These are phyloP conservation scores for Penicillium palitans DNA, from an alignment of 2,329 filamentous ascomycete species.

Conservation along the genomic window DNA sequence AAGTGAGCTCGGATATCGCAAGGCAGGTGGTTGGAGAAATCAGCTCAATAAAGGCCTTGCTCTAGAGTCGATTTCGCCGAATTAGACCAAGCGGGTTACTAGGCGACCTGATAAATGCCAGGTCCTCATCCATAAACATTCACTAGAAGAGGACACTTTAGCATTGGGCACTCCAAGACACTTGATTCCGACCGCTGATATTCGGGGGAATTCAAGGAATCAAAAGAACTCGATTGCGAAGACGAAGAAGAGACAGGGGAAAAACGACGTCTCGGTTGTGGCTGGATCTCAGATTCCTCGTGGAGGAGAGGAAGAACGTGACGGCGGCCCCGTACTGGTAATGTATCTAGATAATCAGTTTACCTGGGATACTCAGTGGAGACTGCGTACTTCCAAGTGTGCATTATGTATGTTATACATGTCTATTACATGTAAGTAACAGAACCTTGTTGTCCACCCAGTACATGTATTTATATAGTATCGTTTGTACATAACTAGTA, in stretches of 20 bases:
- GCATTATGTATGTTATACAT: not conserved
- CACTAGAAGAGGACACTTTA: not conserved
- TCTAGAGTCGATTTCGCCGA: conserved; percentile 1
- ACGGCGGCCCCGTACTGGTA: conserved; percentile 1
- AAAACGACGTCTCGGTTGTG: conserved; percentile 17
- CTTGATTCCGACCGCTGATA: not conserved
- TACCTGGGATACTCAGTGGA: not conserved
- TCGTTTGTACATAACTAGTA: too few species aligned
- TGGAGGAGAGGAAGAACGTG: conserved; percentile 27
- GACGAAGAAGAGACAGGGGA: not conserved
- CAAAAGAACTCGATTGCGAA: not conserved
- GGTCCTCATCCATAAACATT: conserved; percentile 5
- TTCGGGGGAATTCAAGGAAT: not conserved
- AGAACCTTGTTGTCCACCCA: not conserved
- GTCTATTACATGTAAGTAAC: not conserved
- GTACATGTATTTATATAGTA: too few species aligned
- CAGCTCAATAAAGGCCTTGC: not conserved
- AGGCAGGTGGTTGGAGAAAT: not conserved
- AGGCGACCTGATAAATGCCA: conserved; percentile 6
- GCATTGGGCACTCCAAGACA: not conserved
- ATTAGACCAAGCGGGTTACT: conserved; percentile 4
- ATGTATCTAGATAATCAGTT: not conserved
- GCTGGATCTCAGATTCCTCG: conserved; percentile 29
- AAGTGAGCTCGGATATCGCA: not conserved
- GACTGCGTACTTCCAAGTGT: not conserved